A percentile compares a stretch with the other conserved stretches of the same genome.
phyloP scores from a whole-genome alignment of 805 yeast genomes.

The Pichia occidentalis region DNA sequence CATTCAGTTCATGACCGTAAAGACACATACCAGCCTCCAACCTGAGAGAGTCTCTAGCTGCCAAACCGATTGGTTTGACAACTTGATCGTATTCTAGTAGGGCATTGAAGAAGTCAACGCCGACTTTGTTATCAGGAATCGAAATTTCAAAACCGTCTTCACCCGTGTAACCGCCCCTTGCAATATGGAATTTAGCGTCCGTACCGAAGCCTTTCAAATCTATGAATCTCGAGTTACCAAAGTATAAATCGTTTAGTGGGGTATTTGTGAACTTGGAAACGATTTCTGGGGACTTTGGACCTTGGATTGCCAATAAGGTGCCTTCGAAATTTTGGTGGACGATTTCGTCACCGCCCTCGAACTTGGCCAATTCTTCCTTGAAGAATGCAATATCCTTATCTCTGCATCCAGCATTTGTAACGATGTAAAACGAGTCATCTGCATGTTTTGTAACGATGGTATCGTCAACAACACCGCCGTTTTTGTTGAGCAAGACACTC shows the following conservation, averaged over 20 bases:
- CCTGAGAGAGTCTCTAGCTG: slow-evolving; percentile 95
- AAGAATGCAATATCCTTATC: slow-evolving; percentile 71
- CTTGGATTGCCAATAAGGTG: slow-evolving; percentile 85
- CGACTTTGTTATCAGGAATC: slow-evolving; percentile 50
- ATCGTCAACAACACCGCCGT: slow-evolving; percentile 86
- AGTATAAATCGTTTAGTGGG: slow-evolving; percentile 55
- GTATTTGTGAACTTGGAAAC: slow-evolving; percentile 57
- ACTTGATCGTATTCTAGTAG: slow-evolving; percentile 42
- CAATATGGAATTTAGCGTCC: slow-evolving; percentile 55
- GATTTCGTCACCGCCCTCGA: slow-evolving; percentile 24
- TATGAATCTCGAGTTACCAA: slow-evolving; percentile 61
- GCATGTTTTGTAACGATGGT: slow-evolving; percentile 87
- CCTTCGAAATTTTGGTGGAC: slow-evolving; percentile 50
- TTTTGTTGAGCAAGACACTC: slow-evolving; percentile 63
- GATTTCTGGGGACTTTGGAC: slow-evolving; percentile 72
- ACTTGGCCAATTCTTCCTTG: slow-evolving; percentile 39
- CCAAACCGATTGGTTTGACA: slow-evolving; percentile 86
- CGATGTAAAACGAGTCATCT: slow-evolving; percentile 68
- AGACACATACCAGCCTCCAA: slow-evolving; percentile 98
- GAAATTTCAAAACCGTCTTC: slow-evolving; percentile 97
- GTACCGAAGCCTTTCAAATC: slow-evolving; percentile 36
- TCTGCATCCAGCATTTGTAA: slow-evolving; percentile 93
- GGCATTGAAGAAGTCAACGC: slow-evolving; percentile 54
- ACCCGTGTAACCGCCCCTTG: slow-evolving; percentile 96
- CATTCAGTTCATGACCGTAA: slow-evolving; percentile 87